Conservation (phyloP, 169 alveolate species). For the Plasmodium vivax region DNA sequence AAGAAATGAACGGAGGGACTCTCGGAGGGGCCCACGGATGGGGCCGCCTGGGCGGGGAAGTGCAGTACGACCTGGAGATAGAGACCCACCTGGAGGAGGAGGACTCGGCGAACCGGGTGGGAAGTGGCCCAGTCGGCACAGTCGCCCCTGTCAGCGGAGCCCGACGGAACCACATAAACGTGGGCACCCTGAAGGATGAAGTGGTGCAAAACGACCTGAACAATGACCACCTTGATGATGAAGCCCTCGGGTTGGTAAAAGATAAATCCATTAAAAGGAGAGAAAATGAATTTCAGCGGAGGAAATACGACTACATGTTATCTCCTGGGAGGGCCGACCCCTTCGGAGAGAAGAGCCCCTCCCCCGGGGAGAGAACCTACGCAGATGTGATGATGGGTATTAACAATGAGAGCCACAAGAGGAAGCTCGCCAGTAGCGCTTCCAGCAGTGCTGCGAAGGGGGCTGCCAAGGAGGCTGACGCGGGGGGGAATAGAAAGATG, state of each 20-base stretch:
- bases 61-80: slow-evolving; percentile 13
- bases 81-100: slow-evolving; percentile 26
- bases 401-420: slow-evolving; percentile 59
- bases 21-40: too few species aligned
- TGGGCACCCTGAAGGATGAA: slow-evolving; percentile 10
- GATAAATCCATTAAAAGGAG: slow-evolving; percentile 77
- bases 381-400: slow-evolving; percentile 79
- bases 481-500: background rate
- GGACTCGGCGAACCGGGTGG: background rate
- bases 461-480: background rate
- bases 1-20: background rate
- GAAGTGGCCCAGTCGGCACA: background rate
- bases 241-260: slow-evolving; percentile 47
- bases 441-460: background rate
- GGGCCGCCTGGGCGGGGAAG: background rate
- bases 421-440: slow-evolving; percentile 30
- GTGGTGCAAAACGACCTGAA: slow-evolving; percentile 14
- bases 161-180: background rate
- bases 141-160: background rate
- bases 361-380: slow-evolving; percentile 82
- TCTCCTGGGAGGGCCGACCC: slow-evolving; percentile 91
- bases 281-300: slow-evolving; percentile 80
- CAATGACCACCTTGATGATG: slow-evolving; percentile 18
- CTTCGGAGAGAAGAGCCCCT: slow-evolving; percentile 80
- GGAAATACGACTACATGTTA: slow-evolving; percentile 77